Base-by-base conservation (phyloP, 208 protist genomes). In the Trypanosoma caninum region DNA sequence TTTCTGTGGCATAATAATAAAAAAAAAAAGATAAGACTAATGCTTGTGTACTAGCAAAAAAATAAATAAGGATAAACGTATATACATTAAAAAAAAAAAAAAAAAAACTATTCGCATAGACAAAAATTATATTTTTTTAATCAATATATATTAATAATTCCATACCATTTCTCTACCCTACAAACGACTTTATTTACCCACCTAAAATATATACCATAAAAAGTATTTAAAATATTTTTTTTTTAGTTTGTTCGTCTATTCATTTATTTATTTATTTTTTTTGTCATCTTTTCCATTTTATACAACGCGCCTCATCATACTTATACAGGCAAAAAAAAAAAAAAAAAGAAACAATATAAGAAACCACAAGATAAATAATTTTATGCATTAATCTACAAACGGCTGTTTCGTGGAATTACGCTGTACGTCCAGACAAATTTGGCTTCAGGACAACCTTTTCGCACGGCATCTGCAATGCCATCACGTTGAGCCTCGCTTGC, bases 361-460 rank as follows among this genome's bases (percentile, higher is more conserved):
- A 50, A 23, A 13, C n/a, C n/a, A n/a, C n/a, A n/a, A n/a, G n/a
- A n/a, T n/a, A n/a, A n/a, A n/a, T n/a, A n/a, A n/a, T n/a, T n/a
- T n/a, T n/a, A n/a, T n/a, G n/a, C n/a, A n/a, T n/a, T n/a, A n/a
- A 28, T 7, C 38, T 59, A 61, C 11, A 61, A 16, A 20, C 51
- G 48, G 20, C 38, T 16, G 0, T 4, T 10, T 30, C 14, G 27
- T 13, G 76, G 74, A 2, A 46, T 30, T 31, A 89, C 84, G 5
- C 61, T 78, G 67, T 89, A 91, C 50, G 76, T 79, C 81, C 81
- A 91, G 10, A 91, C 74, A 51, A 87, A 88, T 59, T 87, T 88
- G 16, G 81, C 81, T 9, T 48, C 72, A 30, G 55, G 42, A 66
- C 84, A 91, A 0, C 68, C 20, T 5, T 63, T 18, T 48, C 69